phyloP scores from a whole-genome alignment of 169 alveolate species.

The Plasmodium billcollinsi region DNA sequence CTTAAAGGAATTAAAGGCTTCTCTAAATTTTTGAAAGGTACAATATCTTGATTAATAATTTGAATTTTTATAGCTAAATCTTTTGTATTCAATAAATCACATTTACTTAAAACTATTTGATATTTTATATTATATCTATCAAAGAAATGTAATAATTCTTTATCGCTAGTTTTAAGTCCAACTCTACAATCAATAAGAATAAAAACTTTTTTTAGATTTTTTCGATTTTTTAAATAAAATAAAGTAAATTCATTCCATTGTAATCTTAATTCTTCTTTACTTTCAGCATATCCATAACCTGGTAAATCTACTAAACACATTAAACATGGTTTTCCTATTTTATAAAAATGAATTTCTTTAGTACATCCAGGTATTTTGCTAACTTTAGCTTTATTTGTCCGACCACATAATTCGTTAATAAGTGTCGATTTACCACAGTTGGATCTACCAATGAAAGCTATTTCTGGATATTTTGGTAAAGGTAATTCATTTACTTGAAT shows the following conservation, averaged over 20 bases:
- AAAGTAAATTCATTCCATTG: slow-evolving; percentile 84
- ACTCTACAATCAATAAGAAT: slow-evolving; percentile 82
- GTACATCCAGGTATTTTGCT: slow-evolving; percentile 84
- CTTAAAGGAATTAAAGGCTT: slow-evolving; percentile 81
- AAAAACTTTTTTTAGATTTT: slow-evolving; percentile 81
- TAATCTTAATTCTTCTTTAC: slow-evolving; percentile 80
- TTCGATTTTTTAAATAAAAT: slow-evolving; percentile 82
- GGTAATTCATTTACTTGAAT: slow-evolving; percentile 69
- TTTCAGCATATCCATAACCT: slow-evolving; percentile 83
- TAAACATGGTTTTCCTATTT: slow-evolving; percentile 84
- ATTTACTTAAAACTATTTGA: slow-evolving; percentile 85
- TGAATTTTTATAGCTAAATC: slow-evolving; percentile 66
- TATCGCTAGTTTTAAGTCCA: slow-evolving; percentile 84
- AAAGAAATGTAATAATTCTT: slow-evolving; percentile 82
- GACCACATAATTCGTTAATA: slow-evolving; percentile 85
- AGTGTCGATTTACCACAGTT: slow-evolving; percentile 86
- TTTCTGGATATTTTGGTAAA: slow-evolving; percentile 78
- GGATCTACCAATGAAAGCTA: slow-evolving; percentile 86
- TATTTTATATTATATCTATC: slow-evolving; percentile 82
- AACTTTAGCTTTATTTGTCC: slow-evolving; percentile 79
- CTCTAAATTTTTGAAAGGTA: slow-evolving; percentile 74
- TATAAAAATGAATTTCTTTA: slow-evolving; percentile 81
- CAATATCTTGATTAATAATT: slow-evolving; percentile 76
- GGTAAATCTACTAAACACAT: slow-evolving; percentile 87
- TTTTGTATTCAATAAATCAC: slow-evolving; percentile 79